Evolutionary conservation across 176 grass and related monocot genomes (phyloP).

Genomic region (Saccharum officinarum): DNA sequence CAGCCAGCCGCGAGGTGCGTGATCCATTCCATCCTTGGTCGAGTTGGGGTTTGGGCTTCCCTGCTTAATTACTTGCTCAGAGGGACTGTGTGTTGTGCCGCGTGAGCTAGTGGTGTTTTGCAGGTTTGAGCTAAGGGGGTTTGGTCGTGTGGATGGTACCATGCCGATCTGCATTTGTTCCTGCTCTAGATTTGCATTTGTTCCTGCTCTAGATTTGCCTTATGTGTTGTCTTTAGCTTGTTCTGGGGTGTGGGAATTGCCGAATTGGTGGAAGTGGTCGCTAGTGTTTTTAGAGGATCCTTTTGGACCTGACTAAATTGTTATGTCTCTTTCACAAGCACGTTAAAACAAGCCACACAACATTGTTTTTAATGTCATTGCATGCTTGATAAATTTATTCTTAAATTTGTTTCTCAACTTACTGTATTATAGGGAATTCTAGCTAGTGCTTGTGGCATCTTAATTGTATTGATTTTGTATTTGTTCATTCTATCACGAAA

Average conservation of each 20-base stretch:
- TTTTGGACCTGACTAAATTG: neutral
- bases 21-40: conserved; percentile 14
- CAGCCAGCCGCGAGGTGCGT: conserved; percentile 64
- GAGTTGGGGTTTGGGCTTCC: conserved; percentile 6
- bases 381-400: conserved; percentile 3
- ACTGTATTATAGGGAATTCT: neutral
- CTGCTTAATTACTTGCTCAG: conserved; percentile 7
- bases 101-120: neutral
- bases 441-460: neutral
- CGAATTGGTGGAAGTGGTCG: neutral
- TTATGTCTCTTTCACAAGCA: neutral
- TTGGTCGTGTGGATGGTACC: conserved; percentile 4
- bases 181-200: conserved; percentile 35
- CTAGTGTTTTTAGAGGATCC: neutral
- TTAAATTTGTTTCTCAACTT: neutral
- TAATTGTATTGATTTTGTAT: neutral
- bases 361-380: neutral
- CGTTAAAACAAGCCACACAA: neutral
- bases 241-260: neutral
- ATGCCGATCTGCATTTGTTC: conserved; percentile 29
- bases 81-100: neutral
- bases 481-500: conserved; percentile 12
- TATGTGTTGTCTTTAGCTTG: neutral
- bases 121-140: neutral
- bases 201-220: conserved; percentile 23